Evolutionary conservation across 108 stramenopile genomes (phyloP).

Genomic region (Seminavis robusta): DNA sequence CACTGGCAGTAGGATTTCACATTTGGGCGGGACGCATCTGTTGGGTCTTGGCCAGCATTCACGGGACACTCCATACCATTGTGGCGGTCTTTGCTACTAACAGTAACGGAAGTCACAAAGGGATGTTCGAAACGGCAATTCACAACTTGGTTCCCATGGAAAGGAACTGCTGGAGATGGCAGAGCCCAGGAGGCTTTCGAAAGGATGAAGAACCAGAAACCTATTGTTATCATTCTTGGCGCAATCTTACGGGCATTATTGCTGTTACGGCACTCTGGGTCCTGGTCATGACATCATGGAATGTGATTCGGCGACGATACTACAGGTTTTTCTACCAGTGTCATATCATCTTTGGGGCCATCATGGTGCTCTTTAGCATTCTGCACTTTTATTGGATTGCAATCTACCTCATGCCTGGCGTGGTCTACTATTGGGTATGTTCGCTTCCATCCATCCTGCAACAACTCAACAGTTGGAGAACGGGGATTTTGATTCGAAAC

Average conservation of each 20-base stretch:
- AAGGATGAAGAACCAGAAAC: too few species aligned
- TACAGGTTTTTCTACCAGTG: conserved; percentile 31
- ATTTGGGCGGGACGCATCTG: conserved; percentile 23
- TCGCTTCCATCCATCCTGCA: conserved; percentile 23
- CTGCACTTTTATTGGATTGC: conserved; percentile 41
- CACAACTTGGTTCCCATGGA: too few species aligned
- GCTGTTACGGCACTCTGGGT: conserved; percentile 8
- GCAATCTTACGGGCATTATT: conserved; percentile 28
- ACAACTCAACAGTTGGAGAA: neutral
- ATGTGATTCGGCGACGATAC: conserved; percentile 19
- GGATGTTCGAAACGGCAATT: too few species aligned
- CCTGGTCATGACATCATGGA: conserved; percentile 16
- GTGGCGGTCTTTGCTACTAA: conserved; percentile 2
- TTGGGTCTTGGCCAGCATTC: conserved; percentile 7
- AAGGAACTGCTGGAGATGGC: too few species aligned
- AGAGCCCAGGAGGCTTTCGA: too few species aligned
- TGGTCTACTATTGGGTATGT: conserved; percentile 30
- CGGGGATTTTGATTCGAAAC: too few species aligned
- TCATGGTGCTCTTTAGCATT: conserved; percentile 16
- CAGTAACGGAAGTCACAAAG: too few species aligned
- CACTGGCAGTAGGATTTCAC: conserved; percentile 19
- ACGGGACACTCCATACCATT: conserved; percentile 18
- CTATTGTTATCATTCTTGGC: conserved; percentile 21
- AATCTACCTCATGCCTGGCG: conserved; percentile 27
- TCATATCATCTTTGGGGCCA: neutral